Conservation (phyloP, 1,284 basidiomycete species). For the Blastosporella zonata region DNA sequence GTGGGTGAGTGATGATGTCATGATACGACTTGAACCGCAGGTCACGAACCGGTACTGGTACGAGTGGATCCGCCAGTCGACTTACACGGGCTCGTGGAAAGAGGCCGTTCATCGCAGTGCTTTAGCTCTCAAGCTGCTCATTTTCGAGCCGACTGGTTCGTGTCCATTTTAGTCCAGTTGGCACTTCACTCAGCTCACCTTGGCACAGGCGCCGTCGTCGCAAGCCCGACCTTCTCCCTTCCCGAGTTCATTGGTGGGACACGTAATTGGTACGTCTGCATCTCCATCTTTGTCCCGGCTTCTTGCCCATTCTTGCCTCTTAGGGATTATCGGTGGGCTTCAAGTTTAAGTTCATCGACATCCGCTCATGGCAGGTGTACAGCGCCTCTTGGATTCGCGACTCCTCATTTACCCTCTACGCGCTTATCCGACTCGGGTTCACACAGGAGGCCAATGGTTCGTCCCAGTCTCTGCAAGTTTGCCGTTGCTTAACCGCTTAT, state of each 20-base stretch:
- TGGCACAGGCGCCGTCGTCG: slow-evolving; percentile 74
- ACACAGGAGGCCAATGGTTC: slow-evolving; percentile 83
- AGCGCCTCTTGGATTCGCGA: slow-evolving; percentile 89
- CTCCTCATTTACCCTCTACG: slow-evolving; percentile 89
- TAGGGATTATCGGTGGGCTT: slow-evolving; percentile 67
- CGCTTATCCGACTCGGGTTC: slow-evolving; percentile 86
- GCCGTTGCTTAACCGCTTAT: background rate
- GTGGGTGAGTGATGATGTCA: background rate
- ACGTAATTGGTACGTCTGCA: slow-evolving; percentile 67
- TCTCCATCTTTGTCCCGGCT: background rate
- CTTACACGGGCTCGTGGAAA: slow-evolving; percentile 90
- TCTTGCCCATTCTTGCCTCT: background rate
- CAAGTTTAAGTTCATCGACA: background rate
- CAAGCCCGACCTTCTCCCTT: slow-evolving; percentile 90
- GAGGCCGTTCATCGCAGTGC: slow-evolving; percentile 88
- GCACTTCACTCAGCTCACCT: slow-evolving; percentile 5
- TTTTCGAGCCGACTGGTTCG: slow-evolving; percentile 78
- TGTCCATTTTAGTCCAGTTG: slow-evolving; percentile 14
- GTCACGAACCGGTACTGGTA: slow-evolving; percentile 87
- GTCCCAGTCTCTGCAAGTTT: slow-evolving; percentile 16
- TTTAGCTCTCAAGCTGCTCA: slow-evolving; percentile 82
- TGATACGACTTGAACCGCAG: slow-evolving; percentile 26
- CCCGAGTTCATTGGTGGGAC: slow-evolving; percentile 89
- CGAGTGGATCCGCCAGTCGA: slow-evolving; percentile 78
- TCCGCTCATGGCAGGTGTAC: slow-evolving; percentile 1